These are phyloP conservation scores for Pelargonium cotyledonis DNA, from an alignment of 441 rosid species.

Conservation along the genomic window DNA sequence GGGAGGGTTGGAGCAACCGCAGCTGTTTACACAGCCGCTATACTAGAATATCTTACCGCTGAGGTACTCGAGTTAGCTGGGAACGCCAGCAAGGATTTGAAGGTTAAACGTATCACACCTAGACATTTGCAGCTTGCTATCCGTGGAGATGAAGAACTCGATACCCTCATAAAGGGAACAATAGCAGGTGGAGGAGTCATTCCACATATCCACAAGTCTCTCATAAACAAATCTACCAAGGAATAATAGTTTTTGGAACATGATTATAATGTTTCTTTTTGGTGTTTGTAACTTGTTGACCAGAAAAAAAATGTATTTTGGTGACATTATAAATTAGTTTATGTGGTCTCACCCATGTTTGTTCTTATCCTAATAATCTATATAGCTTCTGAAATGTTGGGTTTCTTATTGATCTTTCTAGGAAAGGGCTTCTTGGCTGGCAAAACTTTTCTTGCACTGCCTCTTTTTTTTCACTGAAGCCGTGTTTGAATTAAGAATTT, in stretches of 20 bases:
- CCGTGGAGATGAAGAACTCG: constrained; percentile 89
- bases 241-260: constrained; percentile 29
- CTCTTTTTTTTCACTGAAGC: no score
- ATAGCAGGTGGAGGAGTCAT: constrained; percentile 95
- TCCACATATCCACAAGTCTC: constrained; percentile 92
- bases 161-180: constrained; percentile 90
- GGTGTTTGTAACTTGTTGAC: neutral
- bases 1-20: constrained; percentile 92
- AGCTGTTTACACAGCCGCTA: constrained; percentile 76
- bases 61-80: constrained; percentile 92
- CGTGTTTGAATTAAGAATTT: no score
- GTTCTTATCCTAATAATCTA: no score
- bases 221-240: constrained; percentile 76
- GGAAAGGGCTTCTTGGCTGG: no score
- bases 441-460: no score
- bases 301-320: no score
- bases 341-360: no score
- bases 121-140: constrained; percentile 91
- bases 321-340: no score
- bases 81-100: constrained; percentile 86
- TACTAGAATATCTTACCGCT: constrained; percentile 78
- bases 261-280: neutral
- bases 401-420: no score
- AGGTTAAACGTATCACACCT: constrained; percentile 88
- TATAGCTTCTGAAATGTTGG: no score